Evolutionary conservation across 306 rosid species (phyloP), one percentile per base, ranked within the genome.

Genomic region (Sesbania bispinosa): DNA sequence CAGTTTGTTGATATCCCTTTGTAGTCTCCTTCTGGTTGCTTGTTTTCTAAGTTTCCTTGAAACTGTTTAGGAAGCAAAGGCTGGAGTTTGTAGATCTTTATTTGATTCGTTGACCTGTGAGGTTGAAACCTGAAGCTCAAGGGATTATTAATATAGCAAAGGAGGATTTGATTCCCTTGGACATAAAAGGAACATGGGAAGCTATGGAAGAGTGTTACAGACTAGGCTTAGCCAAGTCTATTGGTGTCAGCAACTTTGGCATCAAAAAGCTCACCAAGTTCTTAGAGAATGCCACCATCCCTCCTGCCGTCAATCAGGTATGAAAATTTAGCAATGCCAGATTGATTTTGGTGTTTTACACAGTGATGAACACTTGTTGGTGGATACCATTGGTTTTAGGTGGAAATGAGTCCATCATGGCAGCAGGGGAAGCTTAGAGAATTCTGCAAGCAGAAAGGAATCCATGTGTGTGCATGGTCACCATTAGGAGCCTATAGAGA

Each of bases 401-500:
- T 61, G 71, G 63, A 32, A 16, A 58, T 58, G 65, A 58, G 10
- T 43, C 26, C 65, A 32, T 58, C 45, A 32, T 58, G 65, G 62
- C 39, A 61, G 11, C 78, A 73, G n/a, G 67, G 27, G 16, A 61
- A n/a, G n/a, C n/a, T n/a, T n/a, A n/a, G n/a, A n/a, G n/a, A n/a
- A n/a, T n/a, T n/a, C n/a, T n/a, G n/a, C 78, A 73, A 32, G 51
- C 30, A 62, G 5, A 73, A 62, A 73, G 54, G 63, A 52, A 69
- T 77, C 29, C 81, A 77, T 51, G 71, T 69, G 26, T 60, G 76
- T 60, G 81, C 77, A 61, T 77, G 81, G 81, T 77, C 76, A 9
- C 77, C 81, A 36, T 35, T 77, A 27, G 81, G 66, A 48, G 42
- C 63, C 13, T 21, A 73, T 36, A 43, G 20, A 9, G 3, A 0